Evolutionary conservation across 2,329 filamentous ascomycete species (phyloP), one percentile per base, ranked within the genome.

Genomic region (Aureobasidium namibiae): DNA sequence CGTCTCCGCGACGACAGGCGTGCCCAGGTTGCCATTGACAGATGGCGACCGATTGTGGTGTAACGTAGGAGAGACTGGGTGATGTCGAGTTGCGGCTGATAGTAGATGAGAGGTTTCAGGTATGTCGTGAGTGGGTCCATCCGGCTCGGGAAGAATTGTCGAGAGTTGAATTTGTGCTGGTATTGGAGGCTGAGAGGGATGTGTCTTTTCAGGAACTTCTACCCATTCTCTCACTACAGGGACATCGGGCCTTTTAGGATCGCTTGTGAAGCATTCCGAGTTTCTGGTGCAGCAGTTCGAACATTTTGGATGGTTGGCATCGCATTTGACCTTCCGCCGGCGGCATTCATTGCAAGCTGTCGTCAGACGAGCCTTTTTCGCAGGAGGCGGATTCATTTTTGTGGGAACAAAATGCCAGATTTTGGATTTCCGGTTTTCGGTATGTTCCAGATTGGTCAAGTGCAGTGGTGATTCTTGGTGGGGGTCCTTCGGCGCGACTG

Each of bases 301-400:
- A 34, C 56, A 58, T n/a, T 49, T 58, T 24, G 61, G 61, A 18
- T 62, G 54, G 14, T 59, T 49, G n/a, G 50, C 61, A 21, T 62
- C 61, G 48, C 61, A 62, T 56, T 59, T 62, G 34, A 57, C 56
- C 41, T 61, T 60, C 4, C 61, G 34, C 5, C 59, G 53, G 4
- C 61, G 45, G 16, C 61, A 62, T n/a, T 62, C 61, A 11, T 62
- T 54, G 39, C 61, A 62, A 1, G 61, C 59, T 41, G 44, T 58
- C 16, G 44, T 58, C 10, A 58, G n/a, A 18, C 56, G 56, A 26
- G 44, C 26, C 14, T 58, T 58, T 9, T 58, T 58, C 4, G 56
- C 44, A 8, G 56, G 44, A 21, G 56, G 56, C 36, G 56, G 42
- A 33, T 50, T 41, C 56, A 58, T 58, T 1, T 13, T 29, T 3